These are phyloP conservation scores for Corrigiola litoralis DNA, from an alignment of 179 eudicot genomes.

Conservation along the genomic window DNA sequence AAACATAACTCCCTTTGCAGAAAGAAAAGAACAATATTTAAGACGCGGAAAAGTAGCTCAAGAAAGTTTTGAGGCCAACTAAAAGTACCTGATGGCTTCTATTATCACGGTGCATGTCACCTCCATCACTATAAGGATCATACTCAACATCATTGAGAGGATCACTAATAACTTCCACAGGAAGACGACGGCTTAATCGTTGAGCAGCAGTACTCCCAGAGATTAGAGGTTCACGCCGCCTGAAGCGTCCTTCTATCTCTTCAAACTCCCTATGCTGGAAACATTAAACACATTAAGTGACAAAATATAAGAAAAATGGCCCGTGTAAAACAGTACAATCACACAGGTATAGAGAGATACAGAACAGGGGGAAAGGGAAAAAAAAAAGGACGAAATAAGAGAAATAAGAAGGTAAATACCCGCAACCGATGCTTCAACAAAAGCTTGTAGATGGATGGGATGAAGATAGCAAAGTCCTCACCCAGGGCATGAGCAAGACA, in stretches of 20 bases:
- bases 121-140: conserved; percentile 62
- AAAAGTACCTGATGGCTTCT: conserved; percentile 62
- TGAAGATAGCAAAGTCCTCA: conserved; percentile 88
- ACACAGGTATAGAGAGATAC: not conserved
- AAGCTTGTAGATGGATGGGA: conserved; percentile 87
- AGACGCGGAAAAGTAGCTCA: too few relatives aligned
- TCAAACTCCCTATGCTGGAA: conserved; percentile 94
- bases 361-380: not conserved
- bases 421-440: conserved; percentile 74
- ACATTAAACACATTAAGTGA: conserved; percentile 1
- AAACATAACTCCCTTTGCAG: too few relatives aligned
- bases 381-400: conserved; percentile 1
- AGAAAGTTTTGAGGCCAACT: not conserved
- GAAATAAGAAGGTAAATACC: conserved; percentile 34
- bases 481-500: conserved; percentile 96
- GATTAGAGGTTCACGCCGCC: conserved; percentile 66
- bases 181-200: conserved; percentile 60
- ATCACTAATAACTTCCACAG: conserved; percentile 89
- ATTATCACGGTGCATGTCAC: conserved; percentile 49
- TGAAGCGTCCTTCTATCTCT: conserved; percentile 78
- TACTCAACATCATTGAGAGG: conserved; percentile 80
- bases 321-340: not conserved
- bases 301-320: not conserved
- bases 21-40: too few relatives aligned
- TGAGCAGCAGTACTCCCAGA: conserved; percentile 70